These are phyloP conservation scores for Magnusiomyces suaveolens DNA, from an alignment of 1,139 yeast species.

Conservation along the genomic window DNA sequence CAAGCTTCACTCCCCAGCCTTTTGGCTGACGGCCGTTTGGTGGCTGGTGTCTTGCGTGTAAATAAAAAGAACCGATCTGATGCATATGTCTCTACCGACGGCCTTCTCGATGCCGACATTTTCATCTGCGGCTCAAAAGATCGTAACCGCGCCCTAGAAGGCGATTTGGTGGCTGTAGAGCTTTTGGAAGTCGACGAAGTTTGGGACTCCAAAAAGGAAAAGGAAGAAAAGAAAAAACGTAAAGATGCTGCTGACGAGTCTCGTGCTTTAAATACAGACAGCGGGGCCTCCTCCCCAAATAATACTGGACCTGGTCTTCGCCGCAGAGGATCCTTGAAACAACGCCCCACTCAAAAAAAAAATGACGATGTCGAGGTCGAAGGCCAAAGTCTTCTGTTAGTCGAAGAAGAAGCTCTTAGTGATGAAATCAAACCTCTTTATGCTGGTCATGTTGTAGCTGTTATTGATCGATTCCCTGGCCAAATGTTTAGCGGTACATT, in stretches of 20 bases:
- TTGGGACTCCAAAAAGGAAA: slow-evolving; percentile 93
- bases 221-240: slow-evolving; percentile 92
- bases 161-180: slow-evolving; percentile 93
- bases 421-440: slow-evolving; percentile 89
- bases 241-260: slow-evolving; percentile 45
- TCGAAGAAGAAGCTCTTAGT: slow-evolving; percentile 91
- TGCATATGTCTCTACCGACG: slow-evolving; percentile 95
- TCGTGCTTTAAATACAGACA: slow-evolving; percentile 29
- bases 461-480: slow-evolving; percentile 93
- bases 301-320: slow-evolving; percentile 40
- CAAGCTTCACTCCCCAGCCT: slow-evolving; percentile 87
- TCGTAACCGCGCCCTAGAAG: slow-evolving; percentile 93
- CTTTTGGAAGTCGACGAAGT: slow-evolving; percentile 91
- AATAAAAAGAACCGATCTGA: slow-evolving; percentile 93
- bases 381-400: slow-evolving; percentile 83
- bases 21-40: slow-evolving; percentile 81
- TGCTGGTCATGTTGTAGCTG: slow-evolving; percentile 98
- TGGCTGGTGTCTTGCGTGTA: slow-evolving; percentile 85
- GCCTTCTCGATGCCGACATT: slow-evolving; percentile 88
- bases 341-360: slow-evolving; percentile 96
- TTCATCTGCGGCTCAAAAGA: slow-evolving; percentile 98
- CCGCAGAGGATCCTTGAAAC: slow-evolving; percentile 85
- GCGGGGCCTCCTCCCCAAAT: slow-evolving; percentile 24
- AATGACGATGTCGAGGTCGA: slow-evolving; percentile 98
- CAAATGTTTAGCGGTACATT: slow-evolving; percentile 84